phyloP scores from a whole-genome alignment of 2,329 filamentous ascomycete genomes.

The Cercospora beticola region DNA sequence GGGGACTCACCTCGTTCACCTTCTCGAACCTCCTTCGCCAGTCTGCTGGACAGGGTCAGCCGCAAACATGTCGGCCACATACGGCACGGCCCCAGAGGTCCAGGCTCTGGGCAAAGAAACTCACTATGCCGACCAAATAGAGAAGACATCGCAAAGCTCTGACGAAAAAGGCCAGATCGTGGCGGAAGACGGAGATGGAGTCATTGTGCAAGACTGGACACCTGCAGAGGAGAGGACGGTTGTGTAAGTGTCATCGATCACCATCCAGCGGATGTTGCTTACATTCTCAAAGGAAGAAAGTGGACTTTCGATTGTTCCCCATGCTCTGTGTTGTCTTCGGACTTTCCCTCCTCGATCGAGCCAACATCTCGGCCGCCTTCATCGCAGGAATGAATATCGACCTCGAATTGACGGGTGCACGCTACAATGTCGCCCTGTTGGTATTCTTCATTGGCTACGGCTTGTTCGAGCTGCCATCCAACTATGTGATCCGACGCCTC shows the following conservation, averaged over 20 bases:
- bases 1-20: neutral
- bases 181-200: slow-evolving; percentile 3
- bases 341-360: slow-evolving; percentile 73
- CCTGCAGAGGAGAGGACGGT: slow-evolving; percentile 35
- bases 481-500: slow-evolving; percentile 36
- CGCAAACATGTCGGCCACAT: neutral
- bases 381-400: slow-evolving; percentile 61
- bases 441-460: slow-evolving; percentile 39
- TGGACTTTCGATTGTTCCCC: slow-evolving; percentile 36
- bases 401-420: slow-evolving; percentile 32
- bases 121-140: slow-evolving; percentile 10
- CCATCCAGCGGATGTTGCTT: neutral
- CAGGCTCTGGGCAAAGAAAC: slow-evolving; percentile 9
- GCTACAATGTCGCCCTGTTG: slow-evolving; percentile 37
- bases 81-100: neutral
- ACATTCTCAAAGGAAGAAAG: slow-evolving; percentile 30
- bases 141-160: slow-evolving; percentile 14
- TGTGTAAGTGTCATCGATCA: slow-evolving; percentile 24
- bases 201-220: slow-evolving; percentile 31
- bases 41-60: neutral
- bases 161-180: slow-evolving; percentile 6
- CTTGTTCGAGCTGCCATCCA: slow-evolving; percentile 38
- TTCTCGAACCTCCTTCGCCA: neutral
- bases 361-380: slow-evolving; percentile 68
- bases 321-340: slow-evolving; percentile 44